phyloP scores from a whole-genome alignment of 345 rosid genomes.

The Nasturtium officinale region DNA sequence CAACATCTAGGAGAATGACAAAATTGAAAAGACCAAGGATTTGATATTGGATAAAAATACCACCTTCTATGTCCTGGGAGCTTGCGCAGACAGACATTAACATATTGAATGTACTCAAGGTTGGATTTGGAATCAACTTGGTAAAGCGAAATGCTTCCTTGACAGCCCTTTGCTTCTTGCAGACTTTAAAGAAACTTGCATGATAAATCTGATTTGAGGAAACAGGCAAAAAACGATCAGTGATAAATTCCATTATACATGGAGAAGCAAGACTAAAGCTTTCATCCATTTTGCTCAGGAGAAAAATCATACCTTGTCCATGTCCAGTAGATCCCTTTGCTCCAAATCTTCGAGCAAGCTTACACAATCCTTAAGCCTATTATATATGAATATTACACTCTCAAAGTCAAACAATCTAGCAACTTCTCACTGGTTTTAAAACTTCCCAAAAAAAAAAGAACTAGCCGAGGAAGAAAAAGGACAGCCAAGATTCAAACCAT shows the following conservation, averaged over 20 bases:
- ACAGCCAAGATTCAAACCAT: slow-evolving; percentile 21
- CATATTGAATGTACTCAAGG: slow-evolving; percentile 95
- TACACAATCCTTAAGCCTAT: slow-evolving; percentile 74
- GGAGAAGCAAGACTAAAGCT: slow-evolving; percentile 1
- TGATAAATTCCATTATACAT: background rate
- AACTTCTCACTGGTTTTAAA: slow-evolving; percentile 21
- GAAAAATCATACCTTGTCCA: slow-evolving; percentile 63
- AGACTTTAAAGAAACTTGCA: slow-evolving; percentile 70
- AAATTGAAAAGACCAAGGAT: slow-evolving; percentile 17
- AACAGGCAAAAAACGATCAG: slow-evolving; percentile 16
- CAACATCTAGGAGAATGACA: slow-evolving; percentile 5
- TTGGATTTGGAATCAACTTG: slow-evolving; percentile 78
- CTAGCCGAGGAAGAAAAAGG: slow-evolving; percentile 1
- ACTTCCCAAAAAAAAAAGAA: background rate
- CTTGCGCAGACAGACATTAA: slow-evolving; percentile 83
- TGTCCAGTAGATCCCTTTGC: slow-evolving; percentile 61
- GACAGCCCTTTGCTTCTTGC: slow-evolving; percentile 70
- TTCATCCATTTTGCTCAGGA: slow-evolving; percentile 22
- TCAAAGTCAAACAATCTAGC: slow-evolving; percentile 15
- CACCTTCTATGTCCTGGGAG: slow-evolving; percentile 80
- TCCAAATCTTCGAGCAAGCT: slow-evolving; percentile 81
- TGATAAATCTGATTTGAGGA: slow-evolving; percentile 69
- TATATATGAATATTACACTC: slow-evolving; percentile 13
- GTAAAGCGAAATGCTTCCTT: slow-evolving; percentile 86
- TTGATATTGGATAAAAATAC: slow-evolving; percentile 23